Base-by-base conservation (phyloP, 345 rosid species). In the Eucalyptus erythrocorys region DNA sequence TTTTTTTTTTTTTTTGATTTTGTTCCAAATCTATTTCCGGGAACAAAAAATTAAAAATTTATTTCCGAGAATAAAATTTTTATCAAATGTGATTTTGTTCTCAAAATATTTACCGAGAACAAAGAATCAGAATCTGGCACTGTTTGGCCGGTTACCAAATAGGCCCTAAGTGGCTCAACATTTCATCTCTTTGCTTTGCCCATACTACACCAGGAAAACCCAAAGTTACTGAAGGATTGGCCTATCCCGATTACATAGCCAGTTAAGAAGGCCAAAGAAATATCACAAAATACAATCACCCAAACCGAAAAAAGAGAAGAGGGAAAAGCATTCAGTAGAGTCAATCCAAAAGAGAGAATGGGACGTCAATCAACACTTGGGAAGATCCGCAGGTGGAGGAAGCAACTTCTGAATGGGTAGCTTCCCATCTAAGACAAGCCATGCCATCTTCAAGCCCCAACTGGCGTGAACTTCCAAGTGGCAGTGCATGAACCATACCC, bases 401-500 rank as follows among this genome's bases (percentile, higher is more conserved):
- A 91, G 94, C 71, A 95, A 90, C 76, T 95, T 95, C 91, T 95
- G 94, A 87, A 91, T 90, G 26, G 94, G 94, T 86, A 92, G 93
- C 85, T 95, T 93, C 88, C 96, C 96, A 85, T 95, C 94, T 89
- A 94, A 93, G 48, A 95, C 96, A 59, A 94, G 87, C 96, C 96
- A 95, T 89, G 94, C 97, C 97, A 93, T 94, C 89, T 90, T 93
- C 91, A 94, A 87, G 87, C 96, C 97, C 97, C 97, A 94, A 89
- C 95, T 95, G 42, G 94, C 92, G 92, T 95, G 97, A 53, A 95
- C 94, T 89, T 95, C 97, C 86, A 95, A 92, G 90, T 94, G 96
- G 87, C 97, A 94, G 89, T 95, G 96, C 97, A 95, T 95, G 92
- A 94, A 94, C 96, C 96, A 95, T 15, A 94, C 95, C 57, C 96